Evolutionary conservation across 331 rosid species (phyloP), one percentile per base, ranked within the genome.

Genomic region (Cydonia oblonga): DNA sequence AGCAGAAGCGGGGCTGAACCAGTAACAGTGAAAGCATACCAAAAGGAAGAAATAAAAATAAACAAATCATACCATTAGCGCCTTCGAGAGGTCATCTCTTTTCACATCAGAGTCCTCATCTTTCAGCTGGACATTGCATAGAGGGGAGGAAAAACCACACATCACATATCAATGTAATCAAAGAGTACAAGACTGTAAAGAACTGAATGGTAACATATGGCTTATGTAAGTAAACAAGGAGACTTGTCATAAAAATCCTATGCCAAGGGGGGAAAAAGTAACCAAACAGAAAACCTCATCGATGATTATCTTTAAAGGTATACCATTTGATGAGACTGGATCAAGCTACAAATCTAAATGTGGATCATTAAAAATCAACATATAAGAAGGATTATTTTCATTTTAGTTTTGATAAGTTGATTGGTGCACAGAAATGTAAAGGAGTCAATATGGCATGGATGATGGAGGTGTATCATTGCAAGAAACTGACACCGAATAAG

Each of bases 11-110:
- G 13, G 51, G 14, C 66, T 69, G 78, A 52, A 62, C 26, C 58
- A 72, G 79, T 44, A 38, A 19, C 42, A 58, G 49, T 62, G 46
- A 62, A 44, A 62, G 44, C 71, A 25, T 91, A 91, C 52, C 52
- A 44, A 14, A 44, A 44, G 7, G 52, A 44, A 44, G n/a, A 44
- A 40, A 44, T 44, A 44, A 44, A 44, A 44, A 44, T 15, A 44
- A 44, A 44, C 5, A 14, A 44, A 44, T 44, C n/a, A 0, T 44
- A 44, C 98, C 98, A 91, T 89, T 77, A 95, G 79, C 64, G 96
- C 92, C 76, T 74, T 83, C 2, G 97, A 87, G 67, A 95, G 84
- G 82, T 89, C 90, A 76, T 89, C 91, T 84, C 96, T 88, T 81
- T 75, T 88, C 73, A 87, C 87, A 67, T 62, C 81, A 81, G 77